Evolutionary conservation across 495 filamentous ascomycete species (phyloP).

Genomic region (Neurospora hispaniola): DNA sequence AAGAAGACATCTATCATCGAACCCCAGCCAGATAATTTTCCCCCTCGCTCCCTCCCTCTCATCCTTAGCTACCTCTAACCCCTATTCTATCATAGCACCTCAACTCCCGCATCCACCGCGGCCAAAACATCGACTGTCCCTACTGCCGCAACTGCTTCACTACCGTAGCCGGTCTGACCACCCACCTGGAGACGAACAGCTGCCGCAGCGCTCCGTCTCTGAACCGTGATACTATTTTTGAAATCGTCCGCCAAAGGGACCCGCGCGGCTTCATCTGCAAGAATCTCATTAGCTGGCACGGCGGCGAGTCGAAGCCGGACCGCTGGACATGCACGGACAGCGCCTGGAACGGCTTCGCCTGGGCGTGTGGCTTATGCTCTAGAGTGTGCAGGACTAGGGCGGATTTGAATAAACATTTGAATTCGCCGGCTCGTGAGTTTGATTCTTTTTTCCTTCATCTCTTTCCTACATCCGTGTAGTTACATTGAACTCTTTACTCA

Average conservation of each 20-base stretch:
- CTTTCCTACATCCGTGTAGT: no score
- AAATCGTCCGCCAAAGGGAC: constrained; percentile 12
- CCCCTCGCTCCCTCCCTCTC: not conserved
- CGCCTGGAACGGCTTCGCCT: constrained; percentile 10
- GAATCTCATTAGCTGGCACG: constrained; percentile 16
- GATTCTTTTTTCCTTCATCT: not conserved
- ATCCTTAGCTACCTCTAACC: not conserved
- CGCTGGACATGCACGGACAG: constrained; percentile 7
- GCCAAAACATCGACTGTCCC: constrained; percentile 8
- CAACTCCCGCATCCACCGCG: constrained; percentile 12
- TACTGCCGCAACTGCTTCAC: constrained; percentile 11
- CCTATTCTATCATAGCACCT: constrained; percentile 6
- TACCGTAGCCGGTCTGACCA: constrained; percentile 13
- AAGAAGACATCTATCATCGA: not conserved
- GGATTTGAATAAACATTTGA: constrained; percentile 14
- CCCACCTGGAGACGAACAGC: constrained; percentile 12
- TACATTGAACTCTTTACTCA: no score
- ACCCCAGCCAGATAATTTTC: not conserved
- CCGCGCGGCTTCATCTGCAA: constrained; percentile 15
- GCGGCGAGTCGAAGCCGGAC: not conserved
- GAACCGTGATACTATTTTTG: constrained; percentile 16
- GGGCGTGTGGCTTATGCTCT: constrained; percentile 17
- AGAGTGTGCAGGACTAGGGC: constrained; percentile 1
- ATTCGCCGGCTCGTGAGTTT: constrained; percentile 17
- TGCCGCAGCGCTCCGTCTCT: constrained; percentile 8